These are phyloP conservation scores for Pyrenopolyporus hunteri DNA, from an alignment of 495 filamentous ascomycete genomes.

Conservation along the genomic window DNA sequence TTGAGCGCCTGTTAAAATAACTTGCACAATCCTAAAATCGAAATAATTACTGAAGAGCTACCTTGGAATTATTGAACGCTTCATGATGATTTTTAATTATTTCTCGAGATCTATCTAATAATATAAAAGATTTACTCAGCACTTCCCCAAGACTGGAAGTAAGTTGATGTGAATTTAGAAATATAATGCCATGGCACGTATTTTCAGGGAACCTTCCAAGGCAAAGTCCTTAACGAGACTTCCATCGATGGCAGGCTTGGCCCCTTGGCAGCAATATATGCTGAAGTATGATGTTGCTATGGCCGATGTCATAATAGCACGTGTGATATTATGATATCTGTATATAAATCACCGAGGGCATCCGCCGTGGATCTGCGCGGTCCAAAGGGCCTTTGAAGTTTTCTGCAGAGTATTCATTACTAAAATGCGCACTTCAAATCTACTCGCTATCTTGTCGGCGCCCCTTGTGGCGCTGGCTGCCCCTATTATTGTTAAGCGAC, in stretches of 20 bases:
- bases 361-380: background rate
- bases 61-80: too few relatives aligned
- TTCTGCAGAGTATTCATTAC: background rate
- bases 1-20: too few relatives aligned
- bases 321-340: background rate
- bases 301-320: constrained; percentile 2
- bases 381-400: background rate
- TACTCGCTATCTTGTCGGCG: constrained; percentile 12
- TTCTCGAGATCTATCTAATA: too few relatives aligned
- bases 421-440: constrained; percentile 16
- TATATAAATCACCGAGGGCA: constrained; percentile 14
- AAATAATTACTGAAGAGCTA: too few relatives aligned
- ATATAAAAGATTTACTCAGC: too few relatives aligned
- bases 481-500: background rate
- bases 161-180: too few relatives aligned
- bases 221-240: background rate
- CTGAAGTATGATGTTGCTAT: background rate
- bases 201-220: background rate
- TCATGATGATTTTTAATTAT: too few relatives aligned
- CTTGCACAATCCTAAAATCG: too few relatives aligned
- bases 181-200: too few relatives aligned
- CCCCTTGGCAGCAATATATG: constrained; percentile 11
- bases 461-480: constrained; percentile 15
- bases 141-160: too few relatives aligned
- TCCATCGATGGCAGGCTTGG: background rate